These are phyloP conservation scores for Pelagophyceae sp. DNA, from an alignment of 352 stramenopile genomes.

Conservation along the genomic window DNA sequence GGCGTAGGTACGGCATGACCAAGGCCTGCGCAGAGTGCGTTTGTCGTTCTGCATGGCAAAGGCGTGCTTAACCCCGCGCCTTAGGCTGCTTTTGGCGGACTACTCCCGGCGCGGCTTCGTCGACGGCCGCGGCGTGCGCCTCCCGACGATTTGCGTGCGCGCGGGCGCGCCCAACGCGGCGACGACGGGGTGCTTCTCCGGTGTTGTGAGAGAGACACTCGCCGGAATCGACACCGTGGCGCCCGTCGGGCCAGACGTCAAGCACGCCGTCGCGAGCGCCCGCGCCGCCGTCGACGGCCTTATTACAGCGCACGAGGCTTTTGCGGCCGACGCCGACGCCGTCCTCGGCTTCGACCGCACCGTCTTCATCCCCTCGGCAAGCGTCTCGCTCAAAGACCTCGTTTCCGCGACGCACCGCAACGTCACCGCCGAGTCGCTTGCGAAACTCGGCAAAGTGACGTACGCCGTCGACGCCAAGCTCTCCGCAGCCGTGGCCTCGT, in stretches of 20 bases:
- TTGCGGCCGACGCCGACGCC: conserved; percentile 25
- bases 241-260: conserved; percentile 33
- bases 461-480: conserved; percentile 36
- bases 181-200: conserved; percentile 37
- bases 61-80: too few relatives aligned
- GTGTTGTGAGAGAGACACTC: conserved; percentile 39
- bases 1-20: too few relatives aligned
- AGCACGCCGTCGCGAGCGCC: conserved; percentile 39
- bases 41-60: too few relatives aligned
- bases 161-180: conserved; percentile 41
- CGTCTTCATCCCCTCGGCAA: conserved; percentile 37
- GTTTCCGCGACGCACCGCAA: conserved; percentile 30
- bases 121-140: conserved; percentile 35
- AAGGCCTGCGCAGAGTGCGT: conserved; percentile 44
- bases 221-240: conserved; percentile 29
- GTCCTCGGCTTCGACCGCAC: conserved; percentile 44
- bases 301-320: conserved; percentile 34
- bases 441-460: conserved; percentile 32
- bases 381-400: conserved; percentile 35
- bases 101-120: conserved; percentile 39
- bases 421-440: conserved; percentile 19
- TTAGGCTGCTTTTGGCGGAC: conserved; percentile 39
- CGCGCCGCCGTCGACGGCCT: conserved; percentile 34
- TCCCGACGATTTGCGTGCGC: conserved; percentile 39
- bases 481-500: conserved; percentile 33